phyloP scores from a whole-genome alignment of 208 protist species.

The Porcisia deanei region DNA sequence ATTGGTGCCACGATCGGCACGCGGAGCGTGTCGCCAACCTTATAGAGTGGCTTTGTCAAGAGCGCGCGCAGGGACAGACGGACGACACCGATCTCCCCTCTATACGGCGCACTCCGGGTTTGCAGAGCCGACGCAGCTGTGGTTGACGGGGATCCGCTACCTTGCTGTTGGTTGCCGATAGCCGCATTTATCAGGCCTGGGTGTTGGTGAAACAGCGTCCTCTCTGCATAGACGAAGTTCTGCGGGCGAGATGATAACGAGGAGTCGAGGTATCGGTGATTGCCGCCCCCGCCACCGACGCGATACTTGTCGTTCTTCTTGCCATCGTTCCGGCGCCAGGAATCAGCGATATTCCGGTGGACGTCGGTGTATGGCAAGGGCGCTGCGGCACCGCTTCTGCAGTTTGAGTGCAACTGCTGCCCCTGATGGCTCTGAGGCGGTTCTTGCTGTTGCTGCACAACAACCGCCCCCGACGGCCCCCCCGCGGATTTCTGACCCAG shows the following conservation, averaged over 20 bases:
- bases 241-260: slow-evolving; percentile 7
- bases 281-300: slow-evolving; percentile 21
- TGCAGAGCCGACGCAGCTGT: not conserved
- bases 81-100: slow-evolving; percentile 55
- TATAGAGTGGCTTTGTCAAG: slow-evolving; percentile 51
- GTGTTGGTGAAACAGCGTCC: not conserved
- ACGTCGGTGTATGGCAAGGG: slow-evolving; percentile 10
- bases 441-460: slow-evolving; percentile 19
- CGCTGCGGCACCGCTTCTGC: not conserved
- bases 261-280: slow-evolving; percentile 19
- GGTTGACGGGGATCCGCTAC: slow-evolving; percentile 4
- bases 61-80: slow-evolving; percentile 75
- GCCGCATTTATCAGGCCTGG: not conserved
- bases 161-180: not conserved
- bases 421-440: too few relatives aligned
- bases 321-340: not conserved
- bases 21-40: slow-evolving; percentile 55
- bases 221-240: not conserved
- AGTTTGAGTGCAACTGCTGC: not conserved
- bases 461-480: slow-evolving; percentile 14
- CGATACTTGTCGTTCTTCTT: slow-evolving; percentile 10
- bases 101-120: slow-evolving; percentile 5
- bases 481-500: slow-evolving; percentile 4
- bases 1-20: slow-evolving; percentile 51
- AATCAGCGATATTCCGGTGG: not conserved